These are phyloP conservation scores for Aspergillus aculeatus DNA, from an alignment of 2,329 filamentous ascomycete genomes.

Conservation along the genomic window DNA sequence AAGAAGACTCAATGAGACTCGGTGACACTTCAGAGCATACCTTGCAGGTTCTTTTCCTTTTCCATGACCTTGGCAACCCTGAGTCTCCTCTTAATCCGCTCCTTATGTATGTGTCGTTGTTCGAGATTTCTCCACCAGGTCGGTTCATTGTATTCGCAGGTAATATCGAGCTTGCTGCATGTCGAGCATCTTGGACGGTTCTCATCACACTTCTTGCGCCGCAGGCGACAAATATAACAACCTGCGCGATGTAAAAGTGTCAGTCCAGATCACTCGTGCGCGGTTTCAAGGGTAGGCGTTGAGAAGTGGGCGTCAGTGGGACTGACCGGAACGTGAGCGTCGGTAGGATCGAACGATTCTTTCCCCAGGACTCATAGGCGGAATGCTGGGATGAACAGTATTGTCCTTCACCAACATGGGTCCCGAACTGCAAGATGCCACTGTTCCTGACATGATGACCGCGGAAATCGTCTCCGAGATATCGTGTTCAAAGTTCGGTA, in stretches of 20 bases:
- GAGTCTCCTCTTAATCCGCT: slow-evolving; percentile 93
- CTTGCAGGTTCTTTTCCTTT: slow-evolving; percentile 62
- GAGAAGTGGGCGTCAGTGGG: background rate
- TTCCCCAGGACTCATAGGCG: background rate
- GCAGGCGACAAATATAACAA: slow-evolving; percentile 65
- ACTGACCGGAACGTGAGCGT: slow-evolving; percentile 16
- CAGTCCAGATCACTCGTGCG: background rate
- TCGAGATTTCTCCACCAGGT: slow-evolving; percentile 97
- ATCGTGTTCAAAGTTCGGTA: no score
- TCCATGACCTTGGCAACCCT: slow-evolving; percentile 91
- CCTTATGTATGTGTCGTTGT: slow-evolving; percentile 78
- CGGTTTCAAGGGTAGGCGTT: slow-evolving; percentile 1
- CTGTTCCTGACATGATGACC: slow-evolving; percentile 10
- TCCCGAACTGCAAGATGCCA: background rate
- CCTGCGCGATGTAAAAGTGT: slow-evolving; percentile 40
- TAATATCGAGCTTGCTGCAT: slow-evolving; percentile 70
- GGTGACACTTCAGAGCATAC: slow-evolving; percentile 10
- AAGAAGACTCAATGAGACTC: no score
- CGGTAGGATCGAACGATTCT: slow-evolving; percentile 1
- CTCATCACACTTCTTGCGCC: slow-evolving; percentile 69
- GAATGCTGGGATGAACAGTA: no score
- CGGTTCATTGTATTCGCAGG: slow-evolving; percentile 92
- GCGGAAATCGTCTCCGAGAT: no score
- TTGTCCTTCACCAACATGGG: background rate
- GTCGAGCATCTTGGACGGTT: slow-evolving; percentile 60